Conservation (phyloP, 257 asterid species). For the Solanum chmielewskii region DNA sequence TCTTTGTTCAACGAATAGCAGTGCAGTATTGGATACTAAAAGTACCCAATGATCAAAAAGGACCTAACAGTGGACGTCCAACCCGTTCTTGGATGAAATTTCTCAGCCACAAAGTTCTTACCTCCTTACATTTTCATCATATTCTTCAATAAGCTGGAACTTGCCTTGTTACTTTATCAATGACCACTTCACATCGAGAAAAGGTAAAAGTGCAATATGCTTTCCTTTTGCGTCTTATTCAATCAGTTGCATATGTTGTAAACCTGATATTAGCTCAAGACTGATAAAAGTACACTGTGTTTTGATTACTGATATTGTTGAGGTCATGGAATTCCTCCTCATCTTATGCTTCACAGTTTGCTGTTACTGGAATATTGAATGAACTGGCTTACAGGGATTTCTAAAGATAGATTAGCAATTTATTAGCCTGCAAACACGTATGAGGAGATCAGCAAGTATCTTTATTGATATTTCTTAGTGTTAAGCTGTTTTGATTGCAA, state of each 20-base stretch:
- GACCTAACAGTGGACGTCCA: neutral
- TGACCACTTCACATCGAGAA: neutral
- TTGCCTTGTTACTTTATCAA: neutral
- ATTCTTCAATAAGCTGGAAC: conserved; percentile 2
- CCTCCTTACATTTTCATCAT: neutral
- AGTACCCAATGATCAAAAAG: neutral
- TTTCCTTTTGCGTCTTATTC: neutral
- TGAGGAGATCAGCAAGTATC: neutral
- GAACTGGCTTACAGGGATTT: neutral
- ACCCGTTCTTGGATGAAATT: neutral
- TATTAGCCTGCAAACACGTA: neutral
- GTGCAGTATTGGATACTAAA: conserved; percentile 1
- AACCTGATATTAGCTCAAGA: neutral
- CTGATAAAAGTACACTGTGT: neutral
- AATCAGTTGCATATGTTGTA: neutral
- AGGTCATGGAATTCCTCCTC: neutral
- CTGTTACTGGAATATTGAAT: neutral
- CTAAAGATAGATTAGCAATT: neutral
- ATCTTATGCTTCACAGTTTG: neutral
- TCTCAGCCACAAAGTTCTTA: conserved; percentile 1
- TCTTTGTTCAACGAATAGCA: neutral
- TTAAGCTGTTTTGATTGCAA: neutral
- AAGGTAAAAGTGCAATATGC: neutral
- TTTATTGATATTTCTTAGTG: neutral
- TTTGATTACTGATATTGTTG: neutral